Conservation (phyloP, 1,284 basidiomycete species). For the Cryptococcus sp. region DNA sequence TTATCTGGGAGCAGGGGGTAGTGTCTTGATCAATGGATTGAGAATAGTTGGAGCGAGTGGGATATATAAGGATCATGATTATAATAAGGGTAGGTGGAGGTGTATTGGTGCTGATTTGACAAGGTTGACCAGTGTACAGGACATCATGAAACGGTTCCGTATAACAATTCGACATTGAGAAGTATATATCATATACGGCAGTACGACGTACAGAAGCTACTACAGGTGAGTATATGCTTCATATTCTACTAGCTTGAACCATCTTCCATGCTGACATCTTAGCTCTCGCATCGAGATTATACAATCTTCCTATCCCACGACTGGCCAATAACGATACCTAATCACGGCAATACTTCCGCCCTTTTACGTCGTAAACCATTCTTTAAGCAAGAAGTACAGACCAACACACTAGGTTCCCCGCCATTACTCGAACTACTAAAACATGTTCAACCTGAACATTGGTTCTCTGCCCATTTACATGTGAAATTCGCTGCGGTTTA, state of each 20-base stretch:
- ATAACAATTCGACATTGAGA: slow-evolving; percentile 62
- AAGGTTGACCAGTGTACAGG: slow-evolving; percentile 37
- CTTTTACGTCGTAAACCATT: slow-evolving; percentile 77
- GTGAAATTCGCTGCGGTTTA: slow-evolving; percentile 69
- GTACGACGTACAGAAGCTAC: slow-evolving; percentile 74
- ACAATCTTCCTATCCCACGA: slow-evolving; percentile 89
- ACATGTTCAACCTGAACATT: slow-evolving; percentile 75
- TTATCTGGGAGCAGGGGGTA: slow-evolving; percentile 88
- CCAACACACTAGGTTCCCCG: slow-evolving; percentile 77
- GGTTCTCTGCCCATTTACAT: slow-evolving; percentile 95
- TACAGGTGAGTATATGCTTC: slow-evolving; percentile 60
- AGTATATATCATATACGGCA: slow-evolving; percentile 89
- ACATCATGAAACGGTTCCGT: slow-evolving; percentile 56
- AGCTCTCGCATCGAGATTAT: neutral
- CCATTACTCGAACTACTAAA: slow-evolving; percentile 75
- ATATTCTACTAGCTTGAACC: neutral
- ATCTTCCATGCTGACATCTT: neutral
- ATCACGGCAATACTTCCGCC: slow-evolving; percentile 64
- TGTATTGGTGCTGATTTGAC: too few relatives aligned
- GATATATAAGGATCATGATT: slow-evolving; percentile 83
- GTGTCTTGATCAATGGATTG: slow-evolving; percentile 78
- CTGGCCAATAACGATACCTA: slow-evolving; percentile 86
- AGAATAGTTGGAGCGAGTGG: slow-evolving; percentile 86
- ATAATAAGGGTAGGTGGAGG: slow-evolving; percentile 58
- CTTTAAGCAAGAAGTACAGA: slow-evolving; percentile 68